Base-by-base conservation (phyloP, 1,284 basidiomycete species). In the Microbotryum lychnidis-dioicae region DNA sequence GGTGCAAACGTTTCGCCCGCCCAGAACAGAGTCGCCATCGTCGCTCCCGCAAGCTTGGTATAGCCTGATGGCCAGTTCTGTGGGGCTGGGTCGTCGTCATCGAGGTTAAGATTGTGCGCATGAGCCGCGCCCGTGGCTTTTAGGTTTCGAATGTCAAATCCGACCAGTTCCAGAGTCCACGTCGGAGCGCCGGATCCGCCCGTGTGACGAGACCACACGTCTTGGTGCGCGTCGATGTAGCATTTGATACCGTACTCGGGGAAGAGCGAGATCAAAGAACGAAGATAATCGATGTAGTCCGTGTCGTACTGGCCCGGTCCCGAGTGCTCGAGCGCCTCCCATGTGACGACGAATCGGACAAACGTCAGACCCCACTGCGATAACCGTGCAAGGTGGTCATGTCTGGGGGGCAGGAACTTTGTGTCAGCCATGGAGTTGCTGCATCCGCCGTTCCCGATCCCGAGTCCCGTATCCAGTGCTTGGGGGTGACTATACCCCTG, bases 301-400 rank as follows among this genome's bases (percentile, higher is more conserved):
- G 74, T 75, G 75, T 97, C 92, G 70, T 90, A 93, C 53, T 83
- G 76, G 3, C 90, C 90, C 87, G 84, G 89, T 66, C 88, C 93
- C 58, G 80, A 82, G 71, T 97, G 96, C 72, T 97, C 91, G 25
- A 98, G 80, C 0, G 92, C 89, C 73, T 98, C 94, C 96, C 94
- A 98, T 1, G 93, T 96, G 4, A 97, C 83, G 21, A 91, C 84
- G 68, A 97, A 87, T 1, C 77, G 70, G 45, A 78, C 66, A 31
- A 76, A 71, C 9, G 75, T 72, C 20, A 75, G 63, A 1, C 77
- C 77, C 76, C 75, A 78, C 1, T 71, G 64, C 2, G 61, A 55
- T 0, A 78, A 61, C 0, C 76, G 71, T 10, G 68, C 56, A 42
- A 75, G 71, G 54, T 76, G 75, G 25, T 61, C 58, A 50, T 63